These are phyloP conservation scores for Lactarius vividus DNA, from an alignment of 768 basidiomycete genomes.

Conservation along the genomic window DNA sequence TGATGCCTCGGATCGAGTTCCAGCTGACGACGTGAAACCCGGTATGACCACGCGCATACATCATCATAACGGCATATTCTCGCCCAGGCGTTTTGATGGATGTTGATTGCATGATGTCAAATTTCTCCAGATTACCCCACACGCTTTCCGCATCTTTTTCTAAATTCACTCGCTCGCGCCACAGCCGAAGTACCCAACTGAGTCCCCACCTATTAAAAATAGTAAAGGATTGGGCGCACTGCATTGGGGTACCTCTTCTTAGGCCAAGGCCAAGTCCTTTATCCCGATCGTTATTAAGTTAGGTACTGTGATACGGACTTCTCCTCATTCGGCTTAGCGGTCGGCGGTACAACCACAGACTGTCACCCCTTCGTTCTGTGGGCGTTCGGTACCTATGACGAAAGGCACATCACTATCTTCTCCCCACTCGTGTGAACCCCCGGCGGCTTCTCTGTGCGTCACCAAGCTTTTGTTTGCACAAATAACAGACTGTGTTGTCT, in stretches of 20 bases:
- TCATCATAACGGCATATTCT: constrained; percentile 15
- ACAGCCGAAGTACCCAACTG: not conserved
- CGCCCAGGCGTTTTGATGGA: not conserved
- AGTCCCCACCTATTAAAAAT: not conserved
- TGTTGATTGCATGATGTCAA: constrained; percentile 5
- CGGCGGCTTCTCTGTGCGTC: not conserved
- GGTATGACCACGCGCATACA: not conserved
- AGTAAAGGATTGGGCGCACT: not conserved
- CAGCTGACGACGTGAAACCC: not conserved
- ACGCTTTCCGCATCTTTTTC: not conserved
- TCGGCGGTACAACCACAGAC: not conserved
- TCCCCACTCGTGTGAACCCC: not conserved
- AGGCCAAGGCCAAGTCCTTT: not conserved
- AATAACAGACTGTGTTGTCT: not conserved
- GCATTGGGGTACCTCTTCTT: not conserved
- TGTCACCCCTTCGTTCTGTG: not conserved
- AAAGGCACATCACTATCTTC: not conserved
- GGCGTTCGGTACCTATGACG: not conserved
- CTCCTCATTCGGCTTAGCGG: constrained; percentile 11
- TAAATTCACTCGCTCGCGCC: not conserved
- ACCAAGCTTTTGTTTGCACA: not conserved
- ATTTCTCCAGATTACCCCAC: constrained; percentile 15
- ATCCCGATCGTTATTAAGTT: not conserved
- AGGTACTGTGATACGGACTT: constrained; percentile 1
- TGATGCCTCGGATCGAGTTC: constrained; percentile 4